Base-by-base conservation (phyloP, 352 stramenopile genomes). In the Phytophthora fragariae region DNA sequence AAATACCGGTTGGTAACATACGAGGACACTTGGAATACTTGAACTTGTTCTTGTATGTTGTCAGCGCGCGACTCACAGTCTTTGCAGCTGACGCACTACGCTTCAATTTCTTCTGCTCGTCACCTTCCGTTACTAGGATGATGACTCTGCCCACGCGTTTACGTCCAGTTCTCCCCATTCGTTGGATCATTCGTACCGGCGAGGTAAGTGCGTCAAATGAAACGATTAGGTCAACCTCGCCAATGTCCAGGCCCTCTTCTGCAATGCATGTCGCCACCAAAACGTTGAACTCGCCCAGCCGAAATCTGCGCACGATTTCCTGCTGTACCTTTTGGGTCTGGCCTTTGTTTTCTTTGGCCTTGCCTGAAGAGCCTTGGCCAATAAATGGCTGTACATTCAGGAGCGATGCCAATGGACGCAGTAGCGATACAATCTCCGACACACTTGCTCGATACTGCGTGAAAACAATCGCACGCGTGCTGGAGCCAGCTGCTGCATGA, bases 381-480 rank as follows among this genome's bases (percentile, higher is more conserved):
- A 99, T 92, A 75, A 99, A 99, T 46, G 92, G 86, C 57, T 97
- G 86, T 0, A 93, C 89, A 73, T 95, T 94, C 24, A 99, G 65
- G n/a, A 97, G 73, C 33, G 84, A 88, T 19, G 85, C 68, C 17
- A 95, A 75, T 14, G 82, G 77, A 2, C 76, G 71, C 14, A 98
- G 68, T 21, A 97, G 72, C 5, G 72, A 74, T 2, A 98, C 91
- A 65, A 99, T 99, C 71, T 99, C 97, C 5, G 77, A 82, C 1
- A 99, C 97, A 62, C 91, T 98, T 47, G 93, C 91, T 66, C 98
- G 89, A 74, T 96, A 98, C 68, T 99, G 95, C 7, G 97, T 98
- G 77, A 99, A 99, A 4, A 99, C 96, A 65, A 99, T 99, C 5
- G 92, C 97, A 11, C 97, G 83, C 5, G 97, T 99, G 41, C 86